Conservation (phyloP, 2,329 filamentous ascomycete species). For the Alternaria angustiovoidea region DNA sequence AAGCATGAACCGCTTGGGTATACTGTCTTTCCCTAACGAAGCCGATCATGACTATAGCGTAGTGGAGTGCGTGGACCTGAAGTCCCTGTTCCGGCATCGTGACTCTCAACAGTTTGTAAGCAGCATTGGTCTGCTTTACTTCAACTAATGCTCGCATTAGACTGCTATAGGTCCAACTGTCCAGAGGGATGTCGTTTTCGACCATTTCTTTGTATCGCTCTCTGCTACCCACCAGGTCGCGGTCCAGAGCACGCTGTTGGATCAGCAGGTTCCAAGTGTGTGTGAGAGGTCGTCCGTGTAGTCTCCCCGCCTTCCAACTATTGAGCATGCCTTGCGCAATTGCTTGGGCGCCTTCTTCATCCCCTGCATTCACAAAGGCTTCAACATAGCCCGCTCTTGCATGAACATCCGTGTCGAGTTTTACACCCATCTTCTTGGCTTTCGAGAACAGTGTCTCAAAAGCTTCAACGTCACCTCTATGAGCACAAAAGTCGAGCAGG, state of each 20-base stretch:
- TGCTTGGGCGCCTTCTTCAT: constrained; percentile 50
- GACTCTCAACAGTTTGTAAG: constrained; percentile 61
- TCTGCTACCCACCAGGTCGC: constrained; percentile 64
- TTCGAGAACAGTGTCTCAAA: constrained; percentile 71
- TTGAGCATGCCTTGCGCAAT: constrained; percentile 68
- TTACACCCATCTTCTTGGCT: constrained; percentile 60
- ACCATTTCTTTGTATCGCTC: constrained; percentile 65
- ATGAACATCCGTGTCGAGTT: constrained; percentile 29
- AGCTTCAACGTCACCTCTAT: constrained; percentile 75
- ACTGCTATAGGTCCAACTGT: constrained; percentile 67
- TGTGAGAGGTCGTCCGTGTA: constrained; percentile 62
- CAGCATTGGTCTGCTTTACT: constrained; percentile 62
- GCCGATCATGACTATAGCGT: constrained; percentile 62
- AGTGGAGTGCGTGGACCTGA: constrained; percentile 59
- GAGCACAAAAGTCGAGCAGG: constrained; percentile 75
- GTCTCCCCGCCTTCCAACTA: constrained; percentile 42
- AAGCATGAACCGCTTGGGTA: constrained; percentile 60
- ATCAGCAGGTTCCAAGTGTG: constrained; percentile 83
- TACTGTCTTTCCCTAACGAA: constrained; percentile 53
- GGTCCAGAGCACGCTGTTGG: constrained; percentile 70
- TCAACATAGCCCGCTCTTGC: constrained; percentile 63
- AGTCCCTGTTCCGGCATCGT: constrained; percentile 61
- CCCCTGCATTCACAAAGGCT: constrained; percentile 63
- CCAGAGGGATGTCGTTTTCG: constrained; percentile 58
- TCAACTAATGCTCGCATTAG: constrained; percentile 66